Evolutionary conservation across 2,329 filamentous ascomycete genomes (phyloP).

Genomic region (Aspergillus ochraceoroseus): DNA sequence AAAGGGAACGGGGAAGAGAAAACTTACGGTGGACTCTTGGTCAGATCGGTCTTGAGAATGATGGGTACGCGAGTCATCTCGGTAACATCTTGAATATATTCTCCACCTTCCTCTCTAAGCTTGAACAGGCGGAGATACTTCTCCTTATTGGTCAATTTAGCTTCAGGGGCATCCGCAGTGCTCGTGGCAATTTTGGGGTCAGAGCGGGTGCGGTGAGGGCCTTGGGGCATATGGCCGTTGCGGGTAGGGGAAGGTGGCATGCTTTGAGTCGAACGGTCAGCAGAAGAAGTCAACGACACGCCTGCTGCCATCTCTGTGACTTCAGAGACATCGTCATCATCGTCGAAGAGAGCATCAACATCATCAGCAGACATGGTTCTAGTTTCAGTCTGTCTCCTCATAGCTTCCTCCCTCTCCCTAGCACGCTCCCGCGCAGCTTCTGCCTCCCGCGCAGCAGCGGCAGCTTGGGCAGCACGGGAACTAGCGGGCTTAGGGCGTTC

Average conservation of each 20-base stretch:
- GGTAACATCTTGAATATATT: constrained; percentile 96
- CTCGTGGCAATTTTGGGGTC: constrained; percentile 81
- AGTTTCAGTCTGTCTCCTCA: constrained; percentile 90
- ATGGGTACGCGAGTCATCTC: constrained; percentile 98
- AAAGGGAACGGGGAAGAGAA: not conserved
- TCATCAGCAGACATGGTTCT: constrained; percentile 90
- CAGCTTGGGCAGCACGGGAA: constrained; percentile 67
- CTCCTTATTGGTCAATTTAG: constrained; percentile 84
- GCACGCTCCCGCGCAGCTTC: constrained; percentile 75
- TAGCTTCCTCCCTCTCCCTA: constrained; percentile 83
- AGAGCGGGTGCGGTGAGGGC: constrained; percentile 81
- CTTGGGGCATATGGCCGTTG: constrained; percentile 61
- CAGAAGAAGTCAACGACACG: constrained; percentile 66
- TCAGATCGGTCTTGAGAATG: constrained; percentile 95
- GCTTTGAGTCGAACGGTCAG: constrained; percentile 87
- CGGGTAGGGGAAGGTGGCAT: constrained; percentile 86
- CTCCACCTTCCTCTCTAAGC: constrained; percentile 83
- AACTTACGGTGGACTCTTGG: constrained; percentile 98
- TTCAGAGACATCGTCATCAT: constrained; percentile 81
- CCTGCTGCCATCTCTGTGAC: constrained; percentile 87
- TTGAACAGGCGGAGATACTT: constrained; percentile 90
- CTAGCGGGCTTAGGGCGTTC: constrained; percentile 84
- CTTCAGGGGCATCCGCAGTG: constrained; percentile 65
- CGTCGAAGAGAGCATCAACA: constrained; percentile 91
- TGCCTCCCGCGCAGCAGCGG: constrained; percentile 70